Base-by-base conservation (phyloP, 306 rosid species). In the Casuarina cunninghamiana region DNA sequence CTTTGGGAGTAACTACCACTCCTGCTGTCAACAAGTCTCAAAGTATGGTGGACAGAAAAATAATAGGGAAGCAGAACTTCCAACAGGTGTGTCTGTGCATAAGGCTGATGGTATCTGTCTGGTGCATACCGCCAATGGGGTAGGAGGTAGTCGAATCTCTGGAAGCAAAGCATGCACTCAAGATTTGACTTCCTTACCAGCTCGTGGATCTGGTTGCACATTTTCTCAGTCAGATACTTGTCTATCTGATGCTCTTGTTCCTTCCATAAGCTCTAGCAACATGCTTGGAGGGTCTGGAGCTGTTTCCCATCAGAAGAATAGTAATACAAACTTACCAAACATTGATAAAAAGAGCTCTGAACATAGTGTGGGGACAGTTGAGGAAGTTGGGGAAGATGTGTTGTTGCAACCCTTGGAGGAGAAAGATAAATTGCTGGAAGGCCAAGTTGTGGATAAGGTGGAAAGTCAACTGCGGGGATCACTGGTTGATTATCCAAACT, bases 251-350 rank as follows among this genome's bases (percentile, higher is more conserved):
- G 75, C 43, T 65, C 81, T 57, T 79, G 67, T 84, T 75, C 74
- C 77, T 75, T 83, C 91, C 26, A 86, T 79, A 83, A 89, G 86
- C 63, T 81, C 70, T 69, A 65, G 78, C 54, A 53, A 45, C 53
- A 62, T 54, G 72, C 75, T 50, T 81, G 77, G 65, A 51, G 89
- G 82, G 57, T 83, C 82, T 82, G 77, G 76, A 58, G 57, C 77
- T 54, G 75, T 84, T 45, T 78, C 80, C 66, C 82, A 62, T 84
- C 72, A 72, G 78, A 84, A 80, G 60, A 84, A 77, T 77, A 80
- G 77, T 53, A 50, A 50, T 79, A 44, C 70, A 81, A 82, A 75
- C 75, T 86, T 75, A 35, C 72, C 74, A 66, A 79, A 78, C 84
- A 75, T 62, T 82, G 84, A 80, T 77, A 76, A 87, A 81, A 76